Evolutionary conservation across 768 basidiomycete species (phyloP), one percentile per base, ranked within the genome.

Genomic region (Mycena albidolilacea): DNA sequence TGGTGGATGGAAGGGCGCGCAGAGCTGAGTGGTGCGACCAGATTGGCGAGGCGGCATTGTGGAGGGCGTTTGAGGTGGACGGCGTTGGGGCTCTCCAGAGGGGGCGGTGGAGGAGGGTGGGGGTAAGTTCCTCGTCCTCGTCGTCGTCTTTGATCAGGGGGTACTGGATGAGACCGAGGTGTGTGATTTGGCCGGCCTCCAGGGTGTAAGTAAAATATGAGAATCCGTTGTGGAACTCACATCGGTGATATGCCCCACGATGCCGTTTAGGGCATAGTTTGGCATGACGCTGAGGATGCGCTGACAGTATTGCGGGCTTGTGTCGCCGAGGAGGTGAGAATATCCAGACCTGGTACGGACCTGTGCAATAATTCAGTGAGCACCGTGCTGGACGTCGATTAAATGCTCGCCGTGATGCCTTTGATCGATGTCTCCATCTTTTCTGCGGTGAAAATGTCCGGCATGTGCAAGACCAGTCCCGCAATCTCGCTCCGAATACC

Each of bases 51-150:
- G 39, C 17, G 12, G 39, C 21, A 17, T 43, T 43, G 60, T 61
- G 60, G 12, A 61, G 41, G 60, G 60, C 60, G n/a, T 61, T 61
- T 19, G 60, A 61, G 60, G 60, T 61, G 39, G n/a, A 39, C 19
- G 38, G 17, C n/a, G 39, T 61, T 5, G 60, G 60, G 7, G 39
- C 30, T 43, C 43, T 61, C 60, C 60, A 61, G 39, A 61, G 60
- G 38, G 41, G 41, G 8, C 60, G 60, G 19, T 41, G 43, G 60
- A 61, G 60, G 41, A 61, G 60, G n/a, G n/a, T 7, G 21, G 37
- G 39, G 19, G 38, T 30, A 30, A 30, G 60, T 43, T 44, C 60
- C 19, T 61, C 30, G 30, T 30, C 30, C 30, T 30, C 21, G 41
- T 61, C 60, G 60, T 43, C 60, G n/a, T 39, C 60, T 21, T 43